Evolutionary conservation across 176 grass and related monocot genomes (phyloP), one percentile per base, ranked within the genome.

Genomic region (Oryza officinalis): DNA sequence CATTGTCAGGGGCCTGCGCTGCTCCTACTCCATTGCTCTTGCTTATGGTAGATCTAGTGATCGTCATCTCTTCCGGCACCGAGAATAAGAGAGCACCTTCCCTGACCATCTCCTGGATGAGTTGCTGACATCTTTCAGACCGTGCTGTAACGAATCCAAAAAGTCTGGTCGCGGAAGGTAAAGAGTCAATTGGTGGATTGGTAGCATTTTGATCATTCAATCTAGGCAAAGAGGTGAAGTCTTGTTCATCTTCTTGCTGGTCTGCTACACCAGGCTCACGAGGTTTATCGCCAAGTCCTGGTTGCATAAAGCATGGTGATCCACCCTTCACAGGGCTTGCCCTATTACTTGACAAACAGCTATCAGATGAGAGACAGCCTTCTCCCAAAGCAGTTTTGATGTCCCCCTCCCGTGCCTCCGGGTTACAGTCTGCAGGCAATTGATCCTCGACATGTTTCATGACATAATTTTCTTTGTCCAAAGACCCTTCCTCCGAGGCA

Each of bases 1-100:
- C 63, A 35, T 20, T 13, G 27, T 57, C 26, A 73, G 63, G 37
- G 57, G 83, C 65, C 75, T 20, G 11, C 26, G 32, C 25, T 50
- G 13, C n/a, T 64, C 43, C 33, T 52, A 31, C 71, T 44, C 11
- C 69, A 79, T 22, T 63, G 18, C 15, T 68, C 66, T 33, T 64
- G 26, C 26, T 41, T 33, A 45, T 7, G 20, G 17, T 43, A 6
- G 46, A 74, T 57, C 27, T 27, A 10, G 47, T 7, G 25, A 2
- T 68, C 10, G 2, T 45, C 2, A 41, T 41, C 69, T 69, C 69
- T 38, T 84, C 81, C 10, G 47, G 2, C 76, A 84, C 69, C 15
- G 69, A 27, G 50, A 84, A 75, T 37, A 89, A 15, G 18, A 89
- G 3, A 61, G 81, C 81, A 69, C 87, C 87, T 84, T 89, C 87